These are phyloP conservation scores for Cucumis hystrix DNA, from an alignment of 306 rosid species.

Conservation along the genomic window DNA sequence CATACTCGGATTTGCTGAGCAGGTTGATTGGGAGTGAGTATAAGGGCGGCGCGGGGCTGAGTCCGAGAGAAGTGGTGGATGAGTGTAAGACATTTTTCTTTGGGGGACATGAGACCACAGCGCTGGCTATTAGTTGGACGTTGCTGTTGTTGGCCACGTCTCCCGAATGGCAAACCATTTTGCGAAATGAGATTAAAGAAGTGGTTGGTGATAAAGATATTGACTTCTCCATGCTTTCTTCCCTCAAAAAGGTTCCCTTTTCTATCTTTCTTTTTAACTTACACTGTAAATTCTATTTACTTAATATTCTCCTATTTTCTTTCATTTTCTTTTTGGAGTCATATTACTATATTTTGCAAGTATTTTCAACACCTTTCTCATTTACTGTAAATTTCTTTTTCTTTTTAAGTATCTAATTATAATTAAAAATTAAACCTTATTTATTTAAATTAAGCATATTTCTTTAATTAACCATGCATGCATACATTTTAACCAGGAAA, in stretches of 20 bases:
- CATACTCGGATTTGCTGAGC: constrained; percentile 38
- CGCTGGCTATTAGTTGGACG: constrained; percentile 81
- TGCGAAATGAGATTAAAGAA: constrained; percentile 63
- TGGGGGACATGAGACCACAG: constrained; percentile 88
- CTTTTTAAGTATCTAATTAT: too few species aligned
- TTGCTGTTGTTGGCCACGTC: constrained; percentile 55
- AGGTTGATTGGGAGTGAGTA: constrained; percentile 24
- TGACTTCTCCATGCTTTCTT: constrained; percentile 38
- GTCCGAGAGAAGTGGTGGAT: constrained; percentile 46
- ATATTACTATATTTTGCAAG: too few species aligned
- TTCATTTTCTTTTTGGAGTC: too few species aligned
- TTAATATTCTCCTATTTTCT: too few species aligned
- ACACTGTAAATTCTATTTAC: too few species aligned
- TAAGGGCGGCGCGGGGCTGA: background rate
- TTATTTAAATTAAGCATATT: too few species aligned
- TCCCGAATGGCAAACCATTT: constrained; percentile 53
- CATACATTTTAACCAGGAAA: too few species aligned
- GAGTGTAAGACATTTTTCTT: constrained; percentile 90
- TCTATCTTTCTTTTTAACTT: too few species aligned
- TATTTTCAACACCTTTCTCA: too few species aligned
- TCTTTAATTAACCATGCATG: too few species aligned
- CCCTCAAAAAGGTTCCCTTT: constrained; percentile 49
- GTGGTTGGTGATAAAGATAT: constrained; percentile 36
- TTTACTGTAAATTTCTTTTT: too few species aligned
- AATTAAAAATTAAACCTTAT: too few species aligned